These are phyloP conservation scores for Phaffia australis DNA, from an alignment of 768 basidiomycete genomes.

Conservation along the genomic window DNA sequence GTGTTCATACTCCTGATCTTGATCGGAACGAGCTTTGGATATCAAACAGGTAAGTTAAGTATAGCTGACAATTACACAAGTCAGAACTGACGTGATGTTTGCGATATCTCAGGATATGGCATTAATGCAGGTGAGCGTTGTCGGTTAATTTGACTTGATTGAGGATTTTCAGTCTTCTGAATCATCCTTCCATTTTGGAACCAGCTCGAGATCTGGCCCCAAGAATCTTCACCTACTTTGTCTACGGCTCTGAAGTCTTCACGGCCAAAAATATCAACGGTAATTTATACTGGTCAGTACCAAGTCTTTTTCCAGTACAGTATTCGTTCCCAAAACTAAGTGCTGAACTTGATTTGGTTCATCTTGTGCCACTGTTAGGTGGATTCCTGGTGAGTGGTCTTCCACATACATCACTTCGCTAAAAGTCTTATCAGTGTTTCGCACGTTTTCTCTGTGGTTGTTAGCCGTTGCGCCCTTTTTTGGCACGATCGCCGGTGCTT, in stretches of 20 bases:
- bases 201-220: constrained; percentile 24
- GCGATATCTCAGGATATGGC: constrained; percentile 3
- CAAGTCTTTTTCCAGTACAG: too few species aligned
- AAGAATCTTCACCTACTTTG: constrained; percentile 13
- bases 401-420: too few species aligned
- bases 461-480: constrained; percentile 20
- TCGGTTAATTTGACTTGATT: background rate
- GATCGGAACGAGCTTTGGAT: constrained; percentile 12
- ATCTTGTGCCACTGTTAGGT: too few species aligned
- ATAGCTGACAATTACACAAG: background rate
- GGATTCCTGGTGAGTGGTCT: too few species aligned
- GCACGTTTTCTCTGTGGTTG: too few species aligned
- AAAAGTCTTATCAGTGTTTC: too few species aligned
- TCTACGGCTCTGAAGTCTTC: constrained; percentile 24
- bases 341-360: too few species aligned
- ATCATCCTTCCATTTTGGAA: background rate
- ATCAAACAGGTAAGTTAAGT: constrained; percentile 8
- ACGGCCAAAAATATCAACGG: background rate
- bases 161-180: background rate
- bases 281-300: constrained; percentile 16
- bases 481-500: constrained; percentile 10
- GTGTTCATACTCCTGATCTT: constrained; percentile 22
- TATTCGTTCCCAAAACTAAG: too few species aligned
- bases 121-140: constrained; percentile 19
- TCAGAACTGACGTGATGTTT: background rate